Evolutionary conservation across 129 eudicot genomes (phyloP).

Genomic region (Daucus carota): DNA sequence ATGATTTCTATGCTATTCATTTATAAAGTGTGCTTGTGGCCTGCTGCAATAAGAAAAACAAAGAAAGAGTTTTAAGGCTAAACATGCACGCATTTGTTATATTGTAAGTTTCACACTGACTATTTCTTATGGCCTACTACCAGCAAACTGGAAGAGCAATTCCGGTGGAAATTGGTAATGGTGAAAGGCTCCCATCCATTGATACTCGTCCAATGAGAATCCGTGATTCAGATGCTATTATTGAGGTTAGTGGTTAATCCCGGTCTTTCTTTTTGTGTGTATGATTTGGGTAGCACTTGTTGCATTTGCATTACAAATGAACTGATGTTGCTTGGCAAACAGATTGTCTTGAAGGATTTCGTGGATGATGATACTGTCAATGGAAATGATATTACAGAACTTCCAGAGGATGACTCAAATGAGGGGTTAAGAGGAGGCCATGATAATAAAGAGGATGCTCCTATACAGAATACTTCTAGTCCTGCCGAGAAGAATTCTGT

Average conservation of each 20-base stretch:
- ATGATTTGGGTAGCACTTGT: background rate
- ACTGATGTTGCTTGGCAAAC: conserved; percentile 21
- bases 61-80: background rate
- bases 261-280: background rate
- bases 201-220: conserved; percentile 80
- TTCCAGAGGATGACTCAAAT: conserved; percentile 29
- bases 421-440: conserved; percentile 35
- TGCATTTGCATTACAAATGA: background rate
- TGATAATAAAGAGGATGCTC: conserved; percentile 42
- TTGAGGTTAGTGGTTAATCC: conserved; percentile 45
- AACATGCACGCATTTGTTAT: background rate
- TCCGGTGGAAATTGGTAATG: conserved; percentile 74
- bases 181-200: conserved; percentile 82
- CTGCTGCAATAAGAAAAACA: background rate
- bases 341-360: conserved; percentile 75
- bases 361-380: conserved; percentile 40
- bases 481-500: conserved; percentile 32
- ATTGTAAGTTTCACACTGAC: conserved; percentile 9
- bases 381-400: conserved; percentile 38
- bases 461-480: conserved; percentile 31
- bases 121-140: conserved; percentile 15
- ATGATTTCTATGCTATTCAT: background rate
- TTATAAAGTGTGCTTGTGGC: background rate
- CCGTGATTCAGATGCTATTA: conserved; percentile 82
- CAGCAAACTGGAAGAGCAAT: conserved; percentile 93